phyloP scores from a whole-genome alignment of 129 eudicot species.

The Artemisia argyi region DNA sequence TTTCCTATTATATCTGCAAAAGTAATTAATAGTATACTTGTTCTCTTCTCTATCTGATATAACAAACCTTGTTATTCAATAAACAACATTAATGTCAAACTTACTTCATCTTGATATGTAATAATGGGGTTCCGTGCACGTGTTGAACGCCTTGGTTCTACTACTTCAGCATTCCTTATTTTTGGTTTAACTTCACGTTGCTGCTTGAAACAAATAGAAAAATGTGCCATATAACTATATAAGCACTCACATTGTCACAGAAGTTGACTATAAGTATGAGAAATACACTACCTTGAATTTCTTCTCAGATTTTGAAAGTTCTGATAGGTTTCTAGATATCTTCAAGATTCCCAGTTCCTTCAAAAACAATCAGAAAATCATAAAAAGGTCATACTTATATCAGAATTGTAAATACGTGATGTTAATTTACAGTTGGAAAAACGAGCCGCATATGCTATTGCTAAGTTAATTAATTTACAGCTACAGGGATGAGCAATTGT shows the following conservation, averaged over 20 bases:
- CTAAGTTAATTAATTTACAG: too few species aligned
- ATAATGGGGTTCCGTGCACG: slow-evolving; percentile 63
- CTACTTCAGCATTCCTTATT: slow-evolving; percentile 17
- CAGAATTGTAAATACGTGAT: too few species aligned
- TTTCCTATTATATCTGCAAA: not conserved
- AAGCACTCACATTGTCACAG: not conserved
- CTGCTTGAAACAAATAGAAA: slow-evolving; percentile 32
- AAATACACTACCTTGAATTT: slow-evolving; percentile 54
- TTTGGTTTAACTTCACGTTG: slow-evolving; percentile 48
- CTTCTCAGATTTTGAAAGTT: slow-evolving; percentile 49
- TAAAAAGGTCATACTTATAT: not conserved
- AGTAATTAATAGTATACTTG: not conserved
- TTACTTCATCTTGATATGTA: slow-evolving; percentile 73
- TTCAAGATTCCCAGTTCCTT: slow-evolving; percentile 74
- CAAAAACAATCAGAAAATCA: slow-evolving; percentile 5
- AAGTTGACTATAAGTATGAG: slow-evolving; percentile 1
- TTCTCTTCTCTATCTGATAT: too few species aligned
- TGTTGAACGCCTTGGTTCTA: slow-evolving; percentile 84
- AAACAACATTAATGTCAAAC: slow-evolving; percentile 18
- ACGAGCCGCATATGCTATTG: not conserved
- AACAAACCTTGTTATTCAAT: not conserved
- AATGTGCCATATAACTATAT: not conserved
- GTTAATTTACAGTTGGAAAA: not conserved
- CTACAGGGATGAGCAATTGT: too few species aligned
- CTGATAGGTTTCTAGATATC: slow-evolving; percentile 61